Base-by-base conservation (phyloP, 306 rosid species). In the Quercus alba region DNA sequence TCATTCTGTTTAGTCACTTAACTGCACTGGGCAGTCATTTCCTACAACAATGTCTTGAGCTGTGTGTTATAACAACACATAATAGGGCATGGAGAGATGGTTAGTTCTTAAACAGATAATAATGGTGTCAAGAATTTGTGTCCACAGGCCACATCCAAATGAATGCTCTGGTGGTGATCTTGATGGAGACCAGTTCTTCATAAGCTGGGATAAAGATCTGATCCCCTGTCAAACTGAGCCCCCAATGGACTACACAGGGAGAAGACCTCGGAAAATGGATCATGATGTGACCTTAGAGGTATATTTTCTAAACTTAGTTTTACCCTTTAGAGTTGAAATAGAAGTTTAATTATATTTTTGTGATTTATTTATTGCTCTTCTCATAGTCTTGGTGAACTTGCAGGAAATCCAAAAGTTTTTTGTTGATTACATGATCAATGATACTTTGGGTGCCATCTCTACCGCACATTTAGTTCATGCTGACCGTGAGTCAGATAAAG, bases 161-260 rank as follows among this genome's bases (percentile, higher is more conserved):
- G 99, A 94, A 86, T 94, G 99, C 87, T 94, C 99, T 12, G 99
- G 99, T 4, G 99, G 97, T 35, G 99, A 94, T 84, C 97, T 94
- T 77, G 99, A 94, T 75, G 99, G 99, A 68, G 99, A 94, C 84
- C 88, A 88, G 76, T 94, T 73, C 86, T 94, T 93, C 86, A 78
- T 94, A 75, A 91, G 97, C 78, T 94, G 99, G 99, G 99, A 93
- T 63, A 56, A 74, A 70, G 85, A 70, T 87, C 85, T 94, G 33
- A 86, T 91, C 73, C 99, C 99, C 35, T 30, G 82, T 79, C 58
- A 68, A 80, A 85, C 86, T n/a, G 90, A 82, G 62, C 52, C 87
- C 20, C 97, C 99, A 6, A 91, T 93, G 99, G 98, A 91, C 83
- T 93, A 90, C 81, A 82, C 90, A 10, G 95, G 92, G 70, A 84